phyloP scores from a whole-genome alignment of 805 yeast genomes.

The Lipomyces anomalus region DNA sequence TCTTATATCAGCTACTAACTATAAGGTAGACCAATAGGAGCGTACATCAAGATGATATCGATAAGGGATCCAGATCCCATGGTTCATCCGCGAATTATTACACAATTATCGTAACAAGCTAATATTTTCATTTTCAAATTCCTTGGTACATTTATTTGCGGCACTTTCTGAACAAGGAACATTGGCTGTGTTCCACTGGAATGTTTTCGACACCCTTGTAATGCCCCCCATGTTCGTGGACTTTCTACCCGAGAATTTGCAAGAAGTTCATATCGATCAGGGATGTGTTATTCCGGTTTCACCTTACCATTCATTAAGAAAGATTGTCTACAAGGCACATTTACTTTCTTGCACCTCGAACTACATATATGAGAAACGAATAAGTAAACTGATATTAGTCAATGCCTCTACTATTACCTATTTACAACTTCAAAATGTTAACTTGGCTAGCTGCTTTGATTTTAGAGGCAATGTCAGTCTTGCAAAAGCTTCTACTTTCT shows the following conservation, averaged over 20 bases:
- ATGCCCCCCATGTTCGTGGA: constrained; percentile 20
- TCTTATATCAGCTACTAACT: neutral
- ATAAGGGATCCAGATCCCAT: constrained; percentile 21
- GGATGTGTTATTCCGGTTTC: constrained; percentile 18
- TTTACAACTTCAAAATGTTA: constrained; percentile 20
- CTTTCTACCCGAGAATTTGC: constrained; percentile 9
- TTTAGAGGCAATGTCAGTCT: constrained; percentile 7
- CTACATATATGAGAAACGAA: constrained; percentile 16
- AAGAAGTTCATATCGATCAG: constrained; percentile 15
- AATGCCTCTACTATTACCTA: constrained; percentile 2
- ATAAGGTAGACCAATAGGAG: constrained; percentile 5
- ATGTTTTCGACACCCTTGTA: constrained; percentile 20
- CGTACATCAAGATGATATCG: constrained; percentile 10
- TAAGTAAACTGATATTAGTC: constrained; percentile 9
- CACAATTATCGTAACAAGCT: constrained; percentile 22
- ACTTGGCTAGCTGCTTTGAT: constrained; percentile 18
- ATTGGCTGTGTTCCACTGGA: constrained; percentile 17
- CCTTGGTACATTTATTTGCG: constrained; percentile 8
- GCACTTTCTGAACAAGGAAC: constrained; percentile 5
- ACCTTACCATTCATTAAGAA: constrained; percentile 7
- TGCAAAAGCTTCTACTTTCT: constrained; percentile 4
- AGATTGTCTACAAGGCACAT: constrained; percentile 19
- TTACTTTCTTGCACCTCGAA: constrained; percentile 20
- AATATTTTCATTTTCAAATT: constrained; percentile 15
- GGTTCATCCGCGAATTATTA: constrained; percentile 16